Evolutionary conservation across 2,329 filamentous ascomycete genomes (phyloP), one percentile per base, ranked within the genome.

Genomic region (Pestalotiopsis sp.): DNA sequence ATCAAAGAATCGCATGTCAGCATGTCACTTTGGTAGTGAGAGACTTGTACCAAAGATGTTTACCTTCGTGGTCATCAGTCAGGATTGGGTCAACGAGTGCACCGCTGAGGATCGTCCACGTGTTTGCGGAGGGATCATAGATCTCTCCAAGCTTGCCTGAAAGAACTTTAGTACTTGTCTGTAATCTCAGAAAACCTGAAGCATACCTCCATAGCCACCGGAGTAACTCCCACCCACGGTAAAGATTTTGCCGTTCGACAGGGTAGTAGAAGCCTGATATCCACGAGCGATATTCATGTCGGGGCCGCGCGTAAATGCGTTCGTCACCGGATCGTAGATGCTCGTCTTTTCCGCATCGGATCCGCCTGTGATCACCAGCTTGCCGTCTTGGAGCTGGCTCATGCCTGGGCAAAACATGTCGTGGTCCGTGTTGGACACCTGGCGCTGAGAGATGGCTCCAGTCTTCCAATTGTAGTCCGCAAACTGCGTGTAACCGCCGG

Each of bases 361-460:
- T 2, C 85, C 85, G 7, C 85, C 84, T 4, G 81, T 82, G 6
- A 87, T 79, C 14, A 86, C 71, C 4, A 84, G 77, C 11, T 77
- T 77, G 2, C 82, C 84, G 23, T 80, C 77, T 59, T 78, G 77
- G 67, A 82, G 79, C 3, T 80, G 68, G 11, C 78, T 80, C 25
- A 85, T 82, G 1, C 83, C 83, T 1, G 83, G 84, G 76, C 85
- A 87, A 69, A 86, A 82, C 75, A 85, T 85, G 70, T 85, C 82
- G 68, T 82, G 81, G 27, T 81, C 74, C 1, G 79, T 83, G 45
- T 80, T 70, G 4, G 66, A 25, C 11, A 70, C 63, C 52, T 63
- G 59, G 2, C 66, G 39, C 66, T 70, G 31, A 3, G 68, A 70
- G n/a, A 68, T 31, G 27, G 66, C 67, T 58, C 73, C 73, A 1